Percentiles rank a stretch among this genome's conserved stretches.
phyloP scores from a whole-genome alignment of 2,329 filamentous ascomycete species.

The Claviceps quebecensis region DNA sequence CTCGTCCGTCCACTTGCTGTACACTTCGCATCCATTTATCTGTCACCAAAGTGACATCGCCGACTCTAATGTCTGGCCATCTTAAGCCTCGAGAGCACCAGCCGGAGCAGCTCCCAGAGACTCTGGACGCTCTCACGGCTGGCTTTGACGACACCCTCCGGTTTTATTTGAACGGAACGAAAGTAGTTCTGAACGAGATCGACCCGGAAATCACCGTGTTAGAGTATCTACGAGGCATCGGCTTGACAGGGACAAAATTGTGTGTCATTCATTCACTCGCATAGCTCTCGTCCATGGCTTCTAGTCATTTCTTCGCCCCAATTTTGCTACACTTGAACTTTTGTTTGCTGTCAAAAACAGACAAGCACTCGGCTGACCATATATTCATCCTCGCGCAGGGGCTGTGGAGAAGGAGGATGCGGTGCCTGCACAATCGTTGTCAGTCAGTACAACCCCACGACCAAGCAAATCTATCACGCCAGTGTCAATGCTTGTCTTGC shows the following conservation, averaged over 20 bases:
- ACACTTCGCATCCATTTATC: no score
- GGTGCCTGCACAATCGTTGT: constrained; percentile 93
- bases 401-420: constrained; percentile 91
- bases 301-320: no score
- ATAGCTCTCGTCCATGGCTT: not conserved
- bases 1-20: no score
- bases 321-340: not conserved
- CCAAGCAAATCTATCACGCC: constrained; percentile 85
- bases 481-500: constrained; percentile 93
- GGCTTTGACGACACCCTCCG: constrained; percentile 74
- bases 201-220: constrained; percentile 87
- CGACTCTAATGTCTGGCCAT: not conserved
- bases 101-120: constrained; percentile 20
- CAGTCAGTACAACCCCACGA: constrained; percentile 86
- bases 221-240: constrained; percentile 85
- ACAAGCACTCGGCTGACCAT: not conserved
- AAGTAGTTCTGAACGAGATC: constrained; percentile 68
- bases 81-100: constrained; percentile 45
- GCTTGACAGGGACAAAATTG: constrained; percentile 88
- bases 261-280: constrained; percentile 19
- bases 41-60: no score
- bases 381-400: constrained; percentile 27
- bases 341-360: not conserved
- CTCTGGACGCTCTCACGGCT: constrained; percentile 44
- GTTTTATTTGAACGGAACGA: constrained; percentile 92